Evolutionary conservation across 1,139 yeast species (phyloP), one percentile per base, ranked within the genome.

Genomic region (Kodamaea derodonti): DNA sequence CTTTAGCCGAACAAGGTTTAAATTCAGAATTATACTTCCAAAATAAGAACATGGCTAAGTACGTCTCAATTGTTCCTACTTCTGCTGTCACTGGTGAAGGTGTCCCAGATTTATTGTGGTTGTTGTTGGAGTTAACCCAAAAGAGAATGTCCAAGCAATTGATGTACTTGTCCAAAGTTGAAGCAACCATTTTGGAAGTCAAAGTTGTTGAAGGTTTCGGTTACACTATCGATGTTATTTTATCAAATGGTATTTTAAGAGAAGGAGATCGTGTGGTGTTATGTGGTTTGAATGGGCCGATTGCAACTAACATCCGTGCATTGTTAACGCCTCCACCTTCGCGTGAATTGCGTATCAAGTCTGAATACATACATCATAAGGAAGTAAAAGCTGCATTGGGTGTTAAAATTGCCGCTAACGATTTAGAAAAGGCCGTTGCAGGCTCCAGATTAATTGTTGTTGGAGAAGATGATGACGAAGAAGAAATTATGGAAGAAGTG

Each of bases 71-170:
- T 52, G 96, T 94, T 36, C 98, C 99, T 49, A 92, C 98, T 11
- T 90, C 97, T 42, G 98, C 99, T 39, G 95, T 90, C 32, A 90
- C 97, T 20, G 99, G 98, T 62, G 99, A 94, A 67, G 99, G 99
- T 83, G 94, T 94, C 50, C 98, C 99, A 31, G 99, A 94, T 78
- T 75, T 94, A 67, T 79, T 94, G 57, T 90, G 96, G 92, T 77
- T 94, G 61, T 74, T 94, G 57, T 76, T 94, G 51, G 97, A 92
- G 62, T 77, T 94, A 54, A 92, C 98, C 16, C 97, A 94, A 68
- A 84, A 87, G 80, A 84, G 98, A 72, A 94, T 94, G 99, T 85
- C 96, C 42, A 90, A 90, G 64, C 97, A 92, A 72, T 82, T 94
- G 69, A 92, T 87, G 94, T 94, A 94, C 72, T 72, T 94, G 49